phyloP scores from a whole-genome alignment of 83 land plant species.

The Diphasiastrum complanatum region DNA sequence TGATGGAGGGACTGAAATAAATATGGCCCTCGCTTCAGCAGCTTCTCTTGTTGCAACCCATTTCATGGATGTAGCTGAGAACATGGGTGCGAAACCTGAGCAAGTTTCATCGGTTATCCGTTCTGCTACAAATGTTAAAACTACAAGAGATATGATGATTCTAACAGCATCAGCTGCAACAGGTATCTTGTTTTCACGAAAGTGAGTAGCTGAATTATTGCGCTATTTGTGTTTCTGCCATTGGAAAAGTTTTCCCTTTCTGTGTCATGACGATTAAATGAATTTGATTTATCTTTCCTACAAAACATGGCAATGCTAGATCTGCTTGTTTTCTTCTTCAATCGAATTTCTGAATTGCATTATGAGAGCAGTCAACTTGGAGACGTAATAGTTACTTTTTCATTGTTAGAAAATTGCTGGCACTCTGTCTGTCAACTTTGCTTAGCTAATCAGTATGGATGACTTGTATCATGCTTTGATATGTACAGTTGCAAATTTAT shows the following conservation, averaged over 20 bases:
- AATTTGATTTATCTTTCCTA: too few species aligned
- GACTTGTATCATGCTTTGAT: too few species aligned
- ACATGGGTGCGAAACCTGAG: constrained; percentile 88
- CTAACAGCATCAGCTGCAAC: constrained; percentile 97
- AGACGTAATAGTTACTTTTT: too few species aligned
- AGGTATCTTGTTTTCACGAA: constrained; percentile 55
- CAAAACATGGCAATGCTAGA: too few species aligned
- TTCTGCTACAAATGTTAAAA: constrained; percentile 84
- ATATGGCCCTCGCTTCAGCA: constrained; percentile 92
- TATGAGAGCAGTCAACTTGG: too few species aligned
- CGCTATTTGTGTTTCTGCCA: background rate
- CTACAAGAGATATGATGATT: constrained; percentile 90
- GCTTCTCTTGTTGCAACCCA: constrained; percentile 95
- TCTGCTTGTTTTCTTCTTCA: too few species aligned
- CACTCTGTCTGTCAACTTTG: too few species aligned
- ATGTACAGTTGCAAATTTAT: too few species aligned
- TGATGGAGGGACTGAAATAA: constrained; percentile 36
- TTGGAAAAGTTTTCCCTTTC: background rate
- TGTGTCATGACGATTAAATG: background rate
- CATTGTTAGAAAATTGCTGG: too few species aligned
- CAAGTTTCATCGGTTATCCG: constrained; percentile 72
- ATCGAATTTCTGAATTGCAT: too few species aligned
- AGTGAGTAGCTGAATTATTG: background rate
- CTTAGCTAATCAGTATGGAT: too few species aligned
- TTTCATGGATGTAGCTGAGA: constrained; percentile 89